These are phyloP conservation scores for Cyberlindnera subsufficiens DNA, from an alignment of 805 yeast genomes.

Conservation along the genomic window DNA sequence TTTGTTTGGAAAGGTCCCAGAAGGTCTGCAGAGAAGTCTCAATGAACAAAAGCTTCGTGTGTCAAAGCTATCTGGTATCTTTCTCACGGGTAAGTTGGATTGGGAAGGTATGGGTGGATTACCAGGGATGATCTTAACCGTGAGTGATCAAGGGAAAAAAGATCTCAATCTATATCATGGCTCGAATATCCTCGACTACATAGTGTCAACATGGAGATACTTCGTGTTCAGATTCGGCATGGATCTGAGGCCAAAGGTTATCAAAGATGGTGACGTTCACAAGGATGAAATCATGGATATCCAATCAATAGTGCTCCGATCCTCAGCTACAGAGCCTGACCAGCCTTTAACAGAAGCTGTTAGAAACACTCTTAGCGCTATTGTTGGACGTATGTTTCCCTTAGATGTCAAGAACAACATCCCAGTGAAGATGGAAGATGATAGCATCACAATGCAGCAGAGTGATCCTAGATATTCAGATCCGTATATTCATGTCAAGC, in stretches of 20 bases:
- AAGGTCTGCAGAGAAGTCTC: conserved; percentile 78
- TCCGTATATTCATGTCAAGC: conserved; percentile 29
- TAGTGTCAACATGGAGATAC: conserved; percentile 77
- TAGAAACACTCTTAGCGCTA: conserved; percentile 10
- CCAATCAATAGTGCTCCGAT: conserved; percentile 9
- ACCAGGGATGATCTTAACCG: conserved; percentile 82
- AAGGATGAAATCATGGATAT: conserved; percentile 30
- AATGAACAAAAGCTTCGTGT: conserved; percentile 54
- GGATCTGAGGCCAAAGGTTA: conserved; percentile 32
- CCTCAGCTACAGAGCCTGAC: background rate
- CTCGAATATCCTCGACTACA: conserved; percentile 41
- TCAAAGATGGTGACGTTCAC: conserved; percentile 19
- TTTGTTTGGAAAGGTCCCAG: conserved; percentile 75
- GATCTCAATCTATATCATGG: conserved; percentile 51
- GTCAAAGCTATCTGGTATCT: conserved; percentile 56
- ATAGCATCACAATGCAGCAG: conserved; percentile 13
- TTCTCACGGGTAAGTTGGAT: conserved; percentile 68
- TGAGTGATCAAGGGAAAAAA: conserved; percentile 70
- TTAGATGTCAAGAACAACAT: conserved; percentile 33
- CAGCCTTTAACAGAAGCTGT: conserved; percentile 3
- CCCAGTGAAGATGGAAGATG: conserved; percentile 26
- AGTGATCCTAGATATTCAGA: conserved; percentile 31
- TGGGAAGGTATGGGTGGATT: conserved; percentile 89
- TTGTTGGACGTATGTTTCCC: conserved; percentile 55
- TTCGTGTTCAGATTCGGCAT: conserved; percentile 80